phyloP scores from a whole-genome alignment of 257 asterid genomes.

The Perilla frutescens region DNA sequence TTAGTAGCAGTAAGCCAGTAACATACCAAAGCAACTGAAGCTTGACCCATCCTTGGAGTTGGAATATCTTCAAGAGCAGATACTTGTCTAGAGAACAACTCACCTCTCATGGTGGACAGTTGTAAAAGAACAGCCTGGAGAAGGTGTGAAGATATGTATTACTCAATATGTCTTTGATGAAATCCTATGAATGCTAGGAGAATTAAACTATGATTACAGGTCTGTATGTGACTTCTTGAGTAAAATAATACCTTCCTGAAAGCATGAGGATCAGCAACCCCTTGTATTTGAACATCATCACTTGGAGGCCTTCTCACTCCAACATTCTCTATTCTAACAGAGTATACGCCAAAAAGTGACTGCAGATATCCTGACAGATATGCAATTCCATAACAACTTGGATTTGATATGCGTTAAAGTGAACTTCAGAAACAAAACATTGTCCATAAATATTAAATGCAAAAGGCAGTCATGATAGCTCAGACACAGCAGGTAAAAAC shows the following conservation, averaged over 20 bases:
- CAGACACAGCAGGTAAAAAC: constrained; percentile 15
- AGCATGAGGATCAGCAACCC: constrained; percentile 67
- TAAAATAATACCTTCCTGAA: constrained; percentile 61
- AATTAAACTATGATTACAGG: background rate
- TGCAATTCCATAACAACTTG: constrained; percentile 13
- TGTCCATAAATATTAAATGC: constrained; percentile 2
- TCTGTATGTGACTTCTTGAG: constrained; percentile 9
- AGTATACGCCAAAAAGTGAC: constrained; percentile 69
- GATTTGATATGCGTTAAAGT: constrained; percentile 7
- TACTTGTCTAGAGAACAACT: constrained; percentile 47
- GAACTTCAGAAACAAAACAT: background rate
- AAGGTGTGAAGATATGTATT: constrained; percentile 11
- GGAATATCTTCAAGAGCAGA: constrained; percentile 51
- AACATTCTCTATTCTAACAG: constrained; percentile 69
- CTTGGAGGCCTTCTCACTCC: constrained; percentile 79
- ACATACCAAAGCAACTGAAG: constrained; percentile 58
- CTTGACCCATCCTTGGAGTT: constrained; percentile 43
- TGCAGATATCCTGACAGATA: constrained; percentile 64
- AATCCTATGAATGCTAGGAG: background rate
- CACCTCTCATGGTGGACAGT: constrained; percentile 56
- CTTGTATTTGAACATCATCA: constrained; percentile 78
- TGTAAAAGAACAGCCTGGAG: constrained; percentile 70
- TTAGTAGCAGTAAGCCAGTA: no score
- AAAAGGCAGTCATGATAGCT: background rate
- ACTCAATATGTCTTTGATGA: background rate